Evolutionary conservation across 2,329 filamentous ascomycete species (phyloP), one percentile per base, ranked within the genome.

Genomic region (Aspergillus sp.): DNA sequence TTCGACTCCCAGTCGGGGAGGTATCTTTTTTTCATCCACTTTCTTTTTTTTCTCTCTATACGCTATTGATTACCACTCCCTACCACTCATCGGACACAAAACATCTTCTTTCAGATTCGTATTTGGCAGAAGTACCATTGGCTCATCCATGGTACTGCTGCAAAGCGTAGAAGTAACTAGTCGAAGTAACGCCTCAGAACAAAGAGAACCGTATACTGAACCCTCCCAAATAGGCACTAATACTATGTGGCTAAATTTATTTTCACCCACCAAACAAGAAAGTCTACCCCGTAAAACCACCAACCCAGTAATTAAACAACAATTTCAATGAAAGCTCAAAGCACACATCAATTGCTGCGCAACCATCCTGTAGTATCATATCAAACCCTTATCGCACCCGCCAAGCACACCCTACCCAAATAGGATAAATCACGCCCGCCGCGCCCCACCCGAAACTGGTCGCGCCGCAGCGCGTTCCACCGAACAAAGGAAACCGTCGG

Each of bases 391-490:
- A 50, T 50, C 47, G 9, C 3, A 30, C 15, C 23, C 21, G 25
- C 17, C n/a, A 41, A 45, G 49, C 45, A 36, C 39, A 23, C 58
- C 58, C 60, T 58, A 36, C 62, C 58, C 21, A 51, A 66, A 65
- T 50, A 13, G 59, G 67, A 50, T 62, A 64, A 60, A 69, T 63
- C 61, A 63, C 52, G 47, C 32, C 49, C 12, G 55, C 15, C 58
- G 64, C 65, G 55, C 59, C 57, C 60, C 36, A 53, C 56, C 25
- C 12, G 8, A 36, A 36, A 15, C 32, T 36, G 2, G 32, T 36
- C 32, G 32, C 32, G 32, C 32, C 30, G 30, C 52, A 67, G 57
- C 67, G 65, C 65, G 66, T 69, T 28, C 51, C 41, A 43, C 48
- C 57, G 51, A 36, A 36, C 32, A 36, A 36, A 39, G 39, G 32